Conservation (phyloP, 495 filamentous ascomycete genomes). For the Podospora pseudocomata region DNA sequence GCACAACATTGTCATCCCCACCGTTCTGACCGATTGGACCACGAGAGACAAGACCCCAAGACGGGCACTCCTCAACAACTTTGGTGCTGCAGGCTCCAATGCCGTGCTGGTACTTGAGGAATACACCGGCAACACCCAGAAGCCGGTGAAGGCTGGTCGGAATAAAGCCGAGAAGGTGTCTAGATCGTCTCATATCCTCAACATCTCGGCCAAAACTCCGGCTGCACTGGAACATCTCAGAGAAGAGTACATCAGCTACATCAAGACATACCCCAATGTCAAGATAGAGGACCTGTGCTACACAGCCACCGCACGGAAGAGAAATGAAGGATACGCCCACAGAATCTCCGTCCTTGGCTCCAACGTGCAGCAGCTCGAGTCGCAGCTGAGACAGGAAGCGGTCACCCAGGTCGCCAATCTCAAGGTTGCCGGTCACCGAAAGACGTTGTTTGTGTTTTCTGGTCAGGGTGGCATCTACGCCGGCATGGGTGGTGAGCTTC, state of each 20-base stretch:
- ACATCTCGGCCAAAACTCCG: background rate
- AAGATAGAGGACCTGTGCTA: background rate
- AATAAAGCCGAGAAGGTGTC: background rate
- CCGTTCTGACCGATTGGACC: background rate
- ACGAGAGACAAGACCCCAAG: background rate
- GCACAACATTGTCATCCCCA: background rate
- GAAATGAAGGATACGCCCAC: background rate
- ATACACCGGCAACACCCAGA: background rate
- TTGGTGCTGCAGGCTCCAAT: slow-evolving; percentile 2
- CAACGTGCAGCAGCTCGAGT: background rate
- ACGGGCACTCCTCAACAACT: slow-evolving; percentile 5
- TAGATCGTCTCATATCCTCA: background rate
- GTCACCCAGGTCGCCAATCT: background rate
- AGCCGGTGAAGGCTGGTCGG: background rate
- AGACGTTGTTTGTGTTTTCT: background rate
- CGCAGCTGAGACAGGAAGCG: background rate
- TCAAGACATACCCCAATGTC: background rate
- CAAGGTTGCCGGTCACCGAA: background rate
- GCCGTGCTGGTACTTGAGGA: background rate
- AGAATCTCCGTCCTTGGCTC: background rate
- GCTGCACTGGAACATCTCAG: background rate
- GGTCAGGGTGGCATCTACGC: background rate
- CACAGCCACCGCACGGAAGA: background rate
- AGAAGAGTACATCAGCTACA: background rate
- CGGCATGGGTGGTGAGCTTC: background rate